Percentiles rank a stretch among this genome's conserved stretches.
Conservation (phyloP, 495 filamentous ascomycete species). For the Lophiotrema nucula region DNA sequence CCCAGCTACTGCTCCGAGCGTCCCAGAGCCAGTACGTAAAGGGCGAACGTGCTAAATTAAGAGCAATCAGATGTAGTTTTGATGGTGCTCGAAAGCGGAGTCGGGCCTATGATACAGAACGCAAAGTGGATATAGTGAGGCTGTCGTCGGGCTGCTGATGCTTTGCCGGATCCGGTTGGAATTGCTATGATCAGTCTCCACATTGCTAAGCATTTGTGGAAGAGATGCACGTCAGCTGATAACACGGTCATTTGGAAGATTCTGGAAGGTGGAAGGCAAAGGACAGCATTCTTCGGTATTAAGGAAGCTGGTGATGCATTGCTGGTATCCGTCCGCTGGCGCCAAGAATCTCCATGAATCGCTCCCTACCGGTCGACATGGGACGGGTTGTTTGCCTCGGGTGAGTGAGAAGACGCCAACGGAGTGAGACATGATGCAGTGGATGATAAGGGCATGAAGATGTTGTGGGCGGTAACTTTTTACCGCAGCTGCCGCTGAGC, state of each 20-base stretch:
- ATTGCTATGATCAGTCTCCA: background rate
- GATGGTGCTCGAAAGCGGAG: background rate
- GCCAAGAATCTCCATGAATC: background rate
- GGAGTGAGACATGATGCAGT: background rate
- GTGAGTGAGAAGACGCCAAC: background rate
- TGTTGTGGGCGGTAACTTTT: too few relatives aligned
- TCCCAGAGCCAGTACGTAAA: too few relatives aligned
- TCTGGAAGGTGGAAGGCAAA: too few relatives aligned
- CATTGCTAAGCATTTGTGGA: background rate
- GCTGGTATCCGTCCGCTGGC: background rate
- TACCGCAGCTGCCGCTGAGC: constrained; percentile 17
- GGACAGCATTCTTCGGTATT: too few relatives aligned
- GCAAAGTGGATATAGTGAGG: constrained; percentile 3
- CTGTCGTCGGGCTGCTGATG: constrained; percentile 2
- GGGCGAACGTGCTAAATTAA: too few relatives aligned
- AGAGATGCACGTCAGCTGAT: background rate
- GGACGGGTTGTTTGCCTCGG: background rate
- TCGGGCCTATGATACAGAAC: background rate
- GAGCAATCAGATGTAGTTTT: background rate
- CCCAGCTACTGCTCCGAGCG: background rate
- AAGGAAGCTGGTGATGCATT: too few relatives aligned
- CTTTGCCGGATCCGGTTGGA: constrained; percentile 10
- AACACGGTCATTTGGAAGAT: too few relatives aligned
- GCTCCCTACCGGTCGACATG: background rate
- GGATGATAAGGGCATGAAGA: background rate